phyloP scores from a whole-genome alignment of 768 basidiomycete genomes.

The Amyloporia xantha region DNA sequence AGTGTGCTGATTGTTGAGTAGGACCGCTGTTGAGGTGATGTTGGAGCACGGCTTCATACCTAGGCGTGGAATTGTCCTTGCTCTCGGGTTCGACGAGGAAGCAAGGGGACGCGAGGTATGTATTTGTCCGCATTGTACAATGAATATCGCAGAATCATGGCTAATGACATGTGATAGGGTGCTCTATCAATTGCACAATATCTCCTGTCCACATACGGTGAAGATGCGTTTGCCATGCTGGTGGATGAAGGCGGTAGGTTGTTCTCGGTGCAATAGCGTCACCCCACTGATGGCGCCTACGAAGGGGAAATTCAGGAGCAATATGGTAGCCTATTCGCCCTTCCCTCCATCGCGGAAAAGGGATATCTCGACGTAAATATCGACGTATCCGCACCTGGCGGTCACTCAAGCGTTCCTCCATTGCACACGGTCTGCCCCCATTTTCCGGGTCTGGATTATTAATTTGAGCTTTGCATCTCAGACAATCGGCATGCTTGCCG shows the following conservation, averaged over 20 bases:
- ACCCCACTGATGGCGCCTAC: too few species aligned
- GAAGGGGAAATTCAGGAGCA: constrained; percentile 7
- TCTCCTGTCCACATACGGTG: constrained; percentile 58
- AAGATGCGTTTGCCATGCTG: constrained; percentile 66
- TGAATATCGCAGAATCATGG: neutral
- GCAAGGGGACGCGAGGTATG: constrained; percentile 22
- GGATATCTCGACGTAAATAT: constrained; percentile 59
- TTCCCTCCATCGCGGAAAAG: constrained; percentile 66
- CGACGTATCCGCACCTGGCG: constrained; percentile 65
- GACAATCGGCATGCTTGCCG: constrained; percentile 53
- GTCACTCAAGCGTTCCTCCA: constrained; percentile 84
- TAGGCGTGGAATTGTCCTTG: constrained; percentile 31
- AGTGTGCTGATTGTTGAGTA: constrained; percentile 1
- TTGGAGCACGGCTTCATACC: constrained; percentile 40
- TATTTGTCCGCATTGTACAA: neutral
- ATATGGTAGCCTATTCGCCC: constrained; percentile 51
- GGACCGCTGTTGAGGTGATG: constrained; percentile 40
- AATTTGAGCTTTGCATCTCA: too few species aligned
- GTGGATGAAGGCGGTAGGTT: constrained; percentile 81
- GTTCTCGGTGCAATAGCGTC: neutral
- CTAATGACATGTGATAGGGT: too few species aligned
- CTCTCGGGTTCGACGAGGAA: constrained; percentile 50
- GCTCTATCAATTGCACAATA: constrained; percentile 40
- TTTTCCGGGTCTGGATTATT: neutral
- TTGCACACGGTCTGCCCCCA: constrained; percentile 54